phyloP scores from a whole-genome alignment of 148 eudicot genomes.

The Heliamphora exappendiculata region DNA sequence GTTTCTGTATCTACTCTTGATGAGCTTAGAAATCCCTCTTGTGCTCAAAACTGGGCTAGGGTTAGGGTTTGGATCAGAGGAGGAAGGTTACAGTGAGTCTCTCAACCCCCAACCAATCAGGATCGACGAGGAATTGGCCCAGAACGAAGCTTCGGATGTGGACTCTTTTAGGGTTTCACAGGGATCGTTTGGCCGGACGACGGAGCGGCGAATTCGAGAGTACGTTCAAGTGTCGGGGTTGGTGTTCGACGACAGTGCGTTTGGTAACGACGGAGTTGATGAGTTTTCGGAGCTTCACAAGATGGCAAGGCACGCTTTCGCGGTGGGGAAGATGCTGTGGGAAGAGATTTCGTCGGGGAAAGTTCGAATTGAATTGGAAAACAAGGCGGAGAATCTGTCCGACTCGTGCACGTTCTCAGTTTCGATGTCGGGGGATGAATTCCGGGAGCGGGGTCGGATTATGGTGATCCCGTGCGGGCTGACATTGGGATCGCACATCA shows the following conservation, averaged over 20 bases:
- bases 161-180: too few relatives aligned
- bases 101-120: constrained; percentile 24
- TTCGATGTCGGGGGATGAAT: constrained; percentile 37
- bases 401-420: constrained; percentile 59
- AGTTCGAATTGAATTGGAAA: constrained; percentile 7
- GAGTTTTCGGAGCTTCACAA: constrained; percentile 41
- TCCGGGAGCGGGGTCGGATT: constrained; percentile 35
- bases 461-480: constrained; percentile 85
- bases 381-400: constrained; percentile 13
- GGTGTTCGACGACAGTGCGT: constrained; percentile 30
- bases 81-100: constrained; percentile 10
- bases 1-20: constrained; percentile 42
- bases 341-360: constrained; percentile 41
- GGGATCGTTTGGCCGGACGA: constrained; percentile 43
- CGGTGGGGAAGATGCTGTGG: constrained; percentile 59
- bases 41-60: constrained; percentile 32
- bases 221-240: constrained; percentile 35
- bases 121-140: constrained; percentile 49
- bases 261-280: constrained; percentile 37
- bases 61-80: too few relatives aligned
- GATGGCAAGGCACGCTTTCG: constrained; percentile 52
- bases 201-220: constrained; percentile 29
- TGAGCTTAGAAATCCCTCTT: constrained; percentile 58
- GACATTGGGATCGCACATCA: constrained; percentile 79
- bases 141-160: constrained; percentile 40